phyloP scores from a whole-genome alignment of 2,329 filamentous ascomycete species.

The Pyricularia sp. region DNA sequence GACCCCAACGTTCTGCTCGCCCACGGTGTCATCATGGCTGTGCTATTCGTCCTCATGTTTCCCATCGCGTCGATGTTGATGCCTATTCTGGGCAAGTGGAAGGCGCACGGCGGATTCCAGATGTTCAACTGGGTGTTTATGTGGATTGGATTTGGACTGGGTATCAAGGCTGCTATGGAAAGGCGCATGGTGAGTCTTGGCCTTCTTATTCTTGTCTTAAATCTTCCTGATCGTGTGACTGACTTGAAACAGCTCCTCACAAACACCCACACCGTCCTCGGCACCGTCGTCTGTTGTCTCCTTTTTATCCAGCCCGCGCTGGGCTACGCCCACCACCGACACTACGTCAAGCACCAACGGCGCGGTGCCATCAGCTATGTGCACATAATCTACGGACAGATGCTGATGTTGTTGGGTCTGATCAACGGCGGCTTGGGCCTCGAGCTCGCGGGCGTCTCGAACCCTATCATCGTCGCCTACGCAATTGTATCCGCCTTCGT shows the following conservation, averaged over 20 bases:
- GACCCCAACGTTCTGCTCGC: conserved; percentile 31
- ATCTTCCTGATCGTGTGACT: not conserved
- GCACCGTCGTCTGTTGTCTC: conserved; percentile 42
- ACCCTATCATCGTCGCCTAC: conserved; percentile 24
- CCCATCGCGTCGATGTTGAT: conserved; percentile 34
- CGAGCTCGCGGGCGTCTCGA: conserved; percentile 20
- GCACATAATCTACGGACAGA: conserved; percentile 55
- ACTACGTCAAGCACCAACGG: conserved; percentile 35
- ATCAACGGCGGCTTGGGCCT: conserved; percentile 47
- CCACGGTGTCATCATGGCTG: conserved; percentile 32
- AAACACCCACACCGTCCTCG: conserved; percentile 44
- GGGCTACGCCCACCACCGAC: conserved; percentile 46
- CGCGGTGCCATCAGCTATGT: conserved; percentile 43
- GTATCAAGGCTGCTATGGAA: conserved; percentile 37
- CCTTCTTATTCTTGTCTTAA: conserved; percentile 11
- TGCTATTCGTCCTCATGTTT: conserved; percentile 33
- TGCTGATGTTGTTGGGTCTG: conserved; percentile 47
- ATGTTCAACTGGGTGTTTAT: conserved; percentile 42
- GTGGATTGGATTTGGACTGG: conserved; percentile 51
- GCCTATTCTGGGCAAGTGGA: conserved; percentile 46
- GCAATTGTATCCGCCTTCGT: conserved; percentile 41
- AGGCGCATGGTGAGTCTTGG: conserved; percentile 28
- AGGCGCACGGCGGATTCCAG: conserved; percentile 49
- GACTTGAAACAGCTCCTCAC: conserved; percentile 34
- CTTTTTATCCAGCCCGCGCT: conserved; percentile 49